Conservation (phyloP, 116 monocot genomes). For the Dioscorea cayenensis region DNA sequence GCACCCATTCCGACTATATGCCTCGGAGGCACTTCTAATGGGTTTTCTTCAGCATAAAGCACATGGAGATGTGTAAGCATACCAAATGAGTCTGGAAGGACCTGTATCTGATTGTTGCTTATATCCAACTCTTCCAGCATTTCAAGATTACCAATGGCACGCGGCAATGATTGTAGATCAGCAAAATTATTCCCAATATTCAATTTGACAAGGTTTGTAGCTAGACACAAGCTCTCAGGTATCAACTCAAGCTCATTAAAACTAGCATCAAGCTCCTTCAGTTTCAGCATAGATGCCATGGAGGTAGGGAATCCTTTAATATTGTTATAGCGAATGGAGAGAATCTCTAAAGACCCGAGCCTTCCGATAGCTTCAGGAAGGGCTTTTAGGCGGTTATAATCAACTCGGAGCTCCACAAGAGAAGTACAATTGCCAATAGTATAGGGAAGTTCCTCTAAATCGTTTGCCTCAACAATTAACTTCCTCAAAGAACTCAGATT, state of each 20-base stretch:
- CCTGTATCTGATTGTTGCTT: slow-evolving; percentile 58
- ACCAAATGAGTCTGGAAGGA: slow-evolving; percentile 56
- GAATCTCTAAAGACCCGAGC: slow-evolving; percentile 46
- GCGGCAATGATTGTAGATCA: slow-evolving; percentile 48
- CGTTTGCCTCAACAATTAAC: slow-evolving; percentile 50
- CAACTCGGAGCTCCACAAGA: slow-evolving; percentile 55
- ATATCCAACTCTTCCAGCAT: slow-evolving; percentile 70
- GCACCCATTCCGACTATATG: slow-evolving; percentile 41
- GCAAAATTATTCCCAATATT: slow-evolving; percentile 69
- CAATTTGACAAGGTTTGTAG: slow-evolving; percentile 56
- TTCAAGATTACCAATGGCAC: slow-evolving; percentile 68
- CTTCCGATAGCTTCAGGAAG: slow-evolving; percentile 82
- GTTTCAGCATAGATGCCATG: slow-evolving; percentile 52
- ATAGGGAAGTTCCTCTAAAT: slow-evolving; percentile 67
- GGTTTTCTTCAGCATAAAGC: slow-evolving; percentile 45
- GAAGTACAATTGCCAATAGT: slow-evolving; percentile 47
- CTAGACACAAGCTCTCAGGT: slow-evolving; percentile 80
- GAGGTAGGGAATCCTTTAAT: slow-evolving; percentile 62
- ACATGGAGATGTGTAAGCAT: slow-evolving; percentile 39
- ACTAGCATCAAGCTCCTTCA: slow-evolving; percentile 69
- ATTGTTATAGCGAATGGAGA: slow-evolving; percentile 58
- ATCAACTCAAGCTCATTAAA: slow-evolving; percentile 72
- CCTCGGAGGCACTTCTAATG: slow-evolving; percentile 62
- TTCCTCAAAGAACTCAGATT: slow-evolving; percentile 44
- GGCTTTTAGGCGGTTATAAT: slow-evolving; percentile 58